A percentile compares a stretch with the other conserved stretches of the same genome.
These are phyloP conservation scores for Biancaea sappan DNA, from an alignment of 306 rosid species.

Conservation along the genomic window DNA sequence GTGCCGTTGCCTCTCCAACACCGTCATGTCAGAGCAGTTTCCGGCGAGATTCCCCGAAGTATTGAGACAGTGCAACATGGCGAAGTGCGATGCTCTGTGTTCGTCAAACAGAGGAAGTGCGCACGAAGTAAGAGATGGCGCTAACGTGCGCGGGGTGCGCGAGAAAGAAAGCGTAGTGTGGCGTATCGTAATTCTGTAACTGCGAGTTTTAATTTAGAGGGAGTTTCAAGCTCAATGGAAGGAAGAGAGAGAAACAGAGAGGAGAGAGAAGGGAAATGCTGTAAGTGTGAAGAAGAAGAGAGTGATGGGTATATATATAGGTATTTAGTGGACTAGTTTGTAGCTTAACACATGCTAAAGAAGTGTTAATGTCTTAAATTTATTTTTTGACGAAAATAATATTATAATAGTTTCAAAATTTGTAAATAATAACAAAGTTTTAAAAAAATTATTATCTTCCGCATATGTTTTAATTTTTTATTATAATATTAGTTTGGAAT, in stretches of 20 bases:
- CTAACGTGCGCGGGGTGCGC: neutral
- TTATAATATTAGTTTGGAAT: too few species aligned
- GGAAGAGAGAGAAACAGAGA: neutral
- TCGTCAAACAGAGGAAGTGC: neutral
- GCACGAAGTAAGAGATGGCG: neutral
- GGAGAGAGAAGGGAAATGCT: conserved; percentile 5
- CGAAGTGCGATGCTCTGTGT: conserved; percentile 27
- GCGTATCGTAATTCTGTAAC: neutral
- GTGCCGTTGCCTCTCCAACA: conserved; percentile 49
- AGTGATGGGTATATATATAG: conserved; percentile 33
- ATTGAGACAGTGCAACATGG: conserved; percentile 54
- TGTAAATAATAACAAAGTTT: too few species aligned
- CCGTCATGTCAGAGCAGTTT: conserved; percentile 45
- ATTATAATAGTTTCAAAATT: too few species aligned
- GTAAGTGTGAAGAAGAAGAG: conserved; percentile 11
- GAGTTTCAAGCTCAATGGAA: conserved; percentile 24
- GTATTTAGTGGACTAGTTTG: too few species aligned
- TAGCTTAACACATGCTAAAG: too few species aligned
- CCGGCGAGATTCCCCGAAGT: conserved; percentile 33
- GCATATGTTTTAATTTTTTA: too few species aligned
- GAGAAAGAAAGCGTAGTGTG: neutral
- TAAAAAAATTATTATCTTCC: too few species aligned
- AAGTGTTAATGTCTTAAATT: too few species aligned
- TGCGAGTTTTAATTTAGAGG: neutral
- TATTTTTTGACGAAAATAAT: too few species aligned